Conservation (phyloP, 176 grass and related monocot species). For the Canna indica region DNA sequence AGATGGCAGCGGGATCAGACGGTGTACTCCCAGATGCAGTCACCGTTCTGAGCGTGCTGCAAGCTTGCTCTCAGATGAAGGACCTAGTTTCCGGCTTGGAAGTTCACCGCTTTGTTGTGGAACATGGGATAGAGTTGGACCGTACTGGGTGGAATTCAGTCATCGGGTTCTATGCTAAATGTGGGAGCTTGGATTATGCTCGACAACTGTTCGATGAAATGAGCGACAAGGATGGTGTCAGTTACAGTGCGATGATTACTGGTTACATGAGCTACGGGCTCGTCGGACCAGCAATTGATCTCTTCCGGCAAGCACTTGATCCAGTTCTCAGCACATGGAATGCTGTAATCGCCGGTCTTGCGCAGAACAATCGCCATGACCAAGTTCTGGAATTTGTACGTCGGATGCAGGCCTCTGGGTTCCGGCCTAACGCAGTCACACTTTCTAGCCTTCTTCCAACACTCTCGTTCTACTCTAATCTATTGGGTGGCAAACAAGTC, state of each 20-base stretch:
- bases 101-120: slow-evolving; percentile 32
- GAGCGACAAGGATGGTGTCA: slow-evolving; percentile 42
- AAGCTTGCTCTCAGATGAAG: slow-evolving; percentile 57
- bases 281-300: slow-evolving; percentile 34
- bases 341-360: slow-evolving; percentile 38
- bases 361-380: slow-evolving; percentile 37
- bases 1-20: slow-evolving; percentile 9
- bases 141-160: slow-evolving; percentile 35
- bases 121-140: slow-evolving; percentile 37
- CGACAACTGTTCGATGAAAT: slow-evolving; percentile 47
- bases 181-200: slow-evolving; percentile 43
- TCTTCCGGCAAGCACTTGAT: slow-evolving; percentile 34
- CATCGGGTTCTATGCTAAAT: slow-evolving; percentile 53
- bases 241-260: slow-evolving; percentile 57
- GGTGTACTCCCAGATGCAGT: slow-evolving; percentile 25
- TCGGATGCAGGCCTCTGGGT: slow-evolving; percentile 41
- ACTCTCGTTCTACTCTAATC: slow-evolving; percentile 33
- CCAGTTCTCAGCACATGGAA: slow-evolving; percentile 48
- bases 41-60: slow-evolving; percentile 34
- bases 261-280: slow-evolving; percentile 54
- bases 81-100: slow-evolving; percentile 34
- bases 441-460: slow-evolving; percentile 48
- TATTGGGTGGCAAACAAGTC: slow-evolving; percentile 48
- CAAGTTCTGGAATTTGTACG: slow-evolving; percentile 31
- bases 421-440: slow-evolving; percentile 44